Base-by-base conservation (phyloP, 2,329 filamentous ascomycete genomes). In the Paecilomyces sp. region DNA sequence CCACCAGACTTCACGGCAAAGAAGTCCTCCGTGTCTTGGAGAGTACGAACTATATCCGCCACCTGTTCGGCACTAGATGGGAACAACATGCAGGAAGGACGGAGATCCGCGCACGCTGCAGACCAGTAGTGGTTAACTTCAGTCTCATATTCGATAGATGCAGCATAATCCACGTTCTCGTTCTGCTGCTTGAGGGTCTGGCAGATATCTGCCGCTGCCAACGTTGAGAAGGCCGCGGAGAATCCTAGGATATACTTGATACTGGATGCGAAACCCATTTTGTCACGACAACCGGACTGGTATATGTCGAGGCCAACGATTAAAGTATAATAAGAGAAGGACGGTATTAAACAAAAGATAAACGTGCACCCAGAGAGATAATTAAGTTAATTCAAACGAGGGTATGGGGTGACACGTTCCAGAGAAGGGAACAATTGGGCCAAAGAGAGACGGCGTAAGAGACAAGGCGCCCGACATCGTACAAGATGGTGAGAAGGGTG, bases 1-100 rank as follows among this genome's bases (percentile, higher is more conserved):
- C 78, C 78, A 7, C 81, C 82, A 9, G 79, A 77, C 67, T 81
- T 78, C 70, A 85, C 76, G 24, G 83, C 85, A 54, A 87, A 83
- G 5, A 81, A 70, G 58, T 80, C 80, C 41, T 77, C 73, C 51
- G 77, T 77, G 34, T 77, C 69, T 7, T 74, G 76, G 12, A 86
- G 75, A 31, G 81, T 74, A 28, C 75, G 76, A 54, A 87, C 75
- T n/a, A 83, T 77, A 9, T 76, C 74, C 0, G 82, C 76, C 41
- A 86, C 81, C 65, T 86, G 81, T 15, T 78, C 70, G 0, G 78
- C 73, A 34, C 75, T 81, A 12, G 73, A 73, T 2, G 82, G 81
- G 51, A 76, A 74, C 54, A 81, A 71, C 57, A 80, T 79, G 61
- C 80, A 83, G 56, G 71, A 73, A 5, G 80, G 80, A 51, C 66